phyloP scores from a whole-genome alignment of 73 alveolate species.

The Loxodes magnus region DNA sequence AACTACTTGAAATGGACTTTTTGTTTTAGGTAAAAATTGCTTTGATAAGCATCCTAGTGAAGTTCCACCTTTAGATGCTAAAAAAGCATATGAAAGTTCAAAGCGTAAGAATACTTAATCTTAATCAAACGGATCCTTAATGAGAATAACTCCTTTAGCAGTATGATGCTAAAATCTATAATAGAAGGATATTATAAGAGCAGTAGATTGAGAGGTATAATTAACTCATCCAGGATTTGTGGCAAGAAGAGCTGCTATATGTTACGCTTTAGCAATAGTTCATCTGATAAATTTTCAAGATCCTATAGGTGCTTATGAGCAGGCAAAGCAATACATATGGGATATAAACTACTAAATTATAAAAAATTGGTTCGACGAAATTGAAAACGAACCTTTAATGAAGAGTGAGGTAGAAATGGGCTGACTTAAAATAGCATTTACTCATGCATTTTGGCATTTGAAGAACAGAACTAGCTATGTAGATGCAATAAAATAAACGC shows the following conservation, averaged over 20 bases:
- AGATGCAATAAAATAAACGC: conserved; percentile 27
- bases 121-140: conserved; percentile 33
- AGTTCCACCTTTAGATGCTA: too few relatives aligned
- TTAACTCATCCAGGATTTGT: conserved; percentile 24
- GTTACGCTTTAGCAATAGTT: conserved; percentile 14
- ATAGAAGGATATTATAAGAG: conserved; percentile 9
- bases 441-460: neutral
- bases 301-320: neutral
- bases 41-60: too few relatives aligned
- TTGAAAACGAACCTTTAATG: neutral
- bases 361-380: neutral
- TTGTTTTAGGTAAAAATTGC: too few relatives aligned
- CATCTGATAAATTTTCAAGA: conserved; percentile 7
- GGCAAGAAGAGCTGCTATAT: conserved; percentile 3
- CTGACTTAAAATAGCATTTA: conserved; percentile 29
- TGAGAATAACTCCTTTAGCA: conserved; percentile 43
- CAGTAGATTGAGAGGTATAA: conserved; percentile 11
- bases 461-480: too few relatives aligned
- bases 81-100: too few relatives aligned
- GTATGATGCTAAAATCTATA: conserved; percentile 22
- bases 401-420: conserved; percentile 7
- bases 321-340: neutral
- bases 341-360: neutral
- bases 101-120: conserved; percentile 17
- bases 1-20: too few relatives aligned